phyloP scores from a whole-genome alignment of 2,329 filamentous ascomycete genomes.

The Ustulina deusta region DNA sequence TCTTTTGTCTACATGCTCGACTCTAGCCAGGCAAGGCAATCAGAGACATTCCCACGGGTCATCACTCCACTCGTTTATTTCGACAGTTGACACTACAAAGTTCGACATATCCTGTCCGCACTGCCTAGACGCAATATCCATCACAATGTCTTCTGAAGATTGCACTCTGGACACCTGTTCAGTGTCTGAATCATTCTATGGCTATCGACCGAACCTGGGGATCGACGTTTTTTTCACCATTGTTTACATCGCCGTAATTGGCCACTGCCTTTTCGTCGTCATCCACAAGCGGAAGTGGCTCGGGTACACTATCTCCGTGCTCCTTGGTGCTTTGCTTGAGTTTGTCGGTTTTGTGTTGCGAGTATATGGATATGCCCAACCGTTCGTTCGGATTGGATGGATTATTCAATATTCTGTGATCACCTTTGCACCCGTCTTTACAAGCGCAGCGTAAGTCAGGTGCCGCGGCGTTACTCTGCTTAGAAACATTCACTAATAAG shows the following conservation, averaged over 20 bases:
- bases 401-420: conserved; percentile 36
- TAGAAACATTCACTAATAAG: conserved; percentile 3
- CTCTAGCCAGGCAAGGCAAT: not conserved
- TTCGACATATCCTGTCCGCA: not conserved
- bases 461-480: not conserved
- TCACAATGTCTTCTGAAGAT: conserved; percentile 8
- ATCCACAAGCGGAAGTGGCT: conserved; percentile 26
- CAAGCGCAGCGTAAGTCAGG: conserved; percentile 36
- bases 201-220: conserved; percentile 39
- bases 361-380: conserved; percentile 31
- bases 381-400: conserved; percentile 32
- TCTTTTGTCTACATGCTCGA: not conserved
- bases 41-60: not conserved
- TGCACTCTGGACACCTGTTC: conserved; percentile 36
- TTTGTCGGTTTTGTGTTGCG: conserved; percentile 30
- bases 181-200: conserved; percentile 31
- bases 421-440: conserved; percentile 37
- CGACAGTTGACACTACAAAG: not conserved
- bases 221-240: conserved; percentile 38
- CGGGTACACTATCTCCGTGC: conserved; percentile 32
- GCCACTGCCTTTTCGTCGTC: conserved; percentile 22
- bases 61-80: not conserved
- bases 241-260: conserved; percentile 27
- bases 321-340: conserved; percentile 34
- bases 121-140: not conserved